Base-by-base conservation (phyloP, 495 filamentous ascomycete species). In the Cetradonia linearis region DNA sequence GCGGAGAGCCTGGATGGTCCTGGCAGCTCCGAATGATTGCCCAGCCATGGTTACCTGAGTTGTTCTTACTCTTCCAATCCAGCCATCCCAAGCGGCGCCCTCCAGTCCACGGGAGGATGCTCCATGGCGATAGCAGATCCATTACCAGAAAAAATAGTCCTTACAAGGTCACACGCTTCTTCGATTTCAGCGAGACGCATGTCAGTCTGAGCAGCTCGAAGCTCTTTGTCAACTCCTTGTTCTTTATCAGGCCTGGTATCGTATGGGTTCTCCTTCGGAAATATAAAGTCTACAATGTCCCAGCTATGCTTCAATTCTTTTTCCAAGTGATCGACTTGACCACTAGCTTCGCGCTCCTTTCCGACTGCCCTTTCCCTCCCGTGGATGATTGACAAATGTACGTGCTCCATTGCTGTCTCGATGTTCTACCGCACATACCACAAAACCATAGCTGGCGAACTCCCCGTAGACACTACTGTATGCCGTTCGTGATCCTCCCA, bases 381-480 rank as follows among this genome's bases (percentile, higher is more conserved):
- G 59, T 20, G 68, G 46, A 63, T 76, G 73, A 57, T 75, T 76
- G 57, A 76, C 64, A 44, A 70, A 72, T 0, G 70, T 73, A 34
- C 71, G 67, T 42, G 74, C 67, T 23, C 70, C 74, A 31, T 69
- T 75, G 11, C 74, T 72, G 63, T 77, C 72, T 25, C 74, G 54
- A 63, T 77, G 73, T 62, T 77, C 72, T 27, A 77, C 55, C 8
- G 73, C 73, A 55, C 68, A 71, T 1, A 77, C 73, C 8, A 77
- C 70, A 63, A 77, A 77, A 5, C 75, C 73, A 60, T 77, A 74
- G 56, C 70, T 74, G 10, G 73, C 73, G 62, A 74, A 77, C 54
- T 70, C 61, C 40, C 71, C 70, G 59, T 74, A 77, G n/a, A 76
- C 60, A 40, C 66, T 71, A 14, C 71, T 73, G 59, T 76, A 77